A percentile compares a stretch with the other conserved stretches of the same genome.
phyloP scores from a whole-genome alignment of 306 rosid species.

The Pyrus communis region DNA sequence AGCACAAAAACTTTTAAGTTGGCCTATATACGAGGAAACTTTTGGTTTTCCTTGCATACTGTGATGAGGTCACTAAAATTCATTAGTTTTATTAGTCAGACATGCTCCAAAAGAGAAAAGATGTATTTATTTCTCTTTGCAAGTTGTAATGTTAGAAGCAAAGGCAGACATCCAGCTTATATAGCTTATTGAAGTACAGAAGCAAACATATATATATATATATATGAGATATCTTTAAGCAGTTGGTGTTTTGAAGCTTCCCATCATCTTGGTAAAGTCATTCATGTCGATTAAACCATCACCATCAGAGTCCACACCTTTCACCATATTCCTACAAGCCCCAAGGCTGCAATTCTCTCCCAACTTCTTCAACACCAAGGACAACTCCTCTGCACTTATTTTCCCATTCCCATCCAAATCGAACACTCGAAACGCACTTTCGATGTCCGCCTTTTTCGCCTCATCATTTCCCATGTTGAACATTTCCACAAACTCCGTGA shows the following conservation, averaged over 20 bases:
- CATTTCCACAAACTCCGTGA: constrained; percentile 56
- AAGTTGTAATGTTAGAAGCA: neutral
- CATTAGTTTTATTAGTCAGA: neutral
- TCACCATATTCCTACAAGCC: constrained; percentile 61
- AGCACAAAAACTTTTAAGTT: neutral
- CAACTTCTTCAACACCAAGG: constrained; percentile 40
- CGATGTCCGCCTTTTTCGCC: constrained; percentile 33
- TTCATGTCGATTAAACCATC: constrained; percentile 67
- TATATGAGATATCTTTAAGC: neutral
- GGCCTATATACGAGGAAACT: neutral
- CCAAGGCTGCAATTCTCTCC: constrained; percentile 54
- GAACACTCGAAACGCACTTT: constrained; percentile 55
- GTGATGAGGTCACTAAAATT: neutral
- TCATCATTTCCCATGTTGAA: constrained; percentile 36
- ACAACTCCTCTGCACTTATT: constrained; percentile 72
- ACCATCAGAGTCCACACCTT: constrained; percentile 56
- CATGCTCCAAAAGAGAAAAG: neutral
- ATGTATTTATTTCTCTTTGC: neutral
- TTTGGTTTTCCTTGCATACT: neutral
- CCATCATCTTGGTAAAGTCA: constrained; percentile 72
- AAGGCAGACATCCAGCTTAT: neutral
- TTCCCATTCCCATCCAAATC: constrained; percentile 80
- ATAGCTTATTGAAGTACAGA: neutral
- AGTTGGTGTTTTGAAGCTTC: constrained; percentile 25
- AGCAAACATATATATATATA: neutral